A percentile compares a stretch with the other conserved stretches of the same genome.
Conservation (phyloP, 345 rosid genomes). For the Corchorus capsularis region DNA sequence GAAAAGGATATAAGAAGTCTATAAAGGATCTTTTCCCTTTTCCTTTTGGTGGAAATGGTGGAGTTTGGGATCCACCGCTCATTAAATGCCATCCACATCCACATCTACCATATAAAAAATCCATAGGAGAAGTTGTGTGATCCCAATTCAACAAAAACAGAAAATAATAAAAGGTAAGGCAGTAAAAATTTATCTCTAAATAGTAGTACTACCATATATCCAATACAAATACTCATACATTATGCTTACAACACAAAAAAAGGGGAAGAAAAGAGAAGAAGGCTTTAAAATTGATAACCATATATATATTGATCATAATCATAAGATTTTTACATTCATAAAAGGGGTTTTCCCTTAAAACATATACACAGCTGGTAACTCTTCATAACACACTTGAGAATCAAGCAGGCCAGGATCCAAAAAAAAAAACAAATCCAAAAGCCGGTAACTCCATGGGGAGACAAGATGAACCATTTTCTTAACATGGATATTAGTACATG, state of each 20-base stretch:
- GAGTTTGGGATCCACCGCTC: neutral
- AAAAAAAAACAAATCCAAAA: slow-evolving; percentile 41
- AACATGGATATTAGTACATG: slow-evolving; percentile 12
- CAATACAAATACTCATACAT: neutral
- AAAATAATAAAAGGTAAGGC: neutral
- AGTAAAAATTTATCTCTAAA: neutral
- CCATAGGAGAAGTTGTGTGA: neutral
- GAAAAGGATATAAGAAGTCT: neutral
- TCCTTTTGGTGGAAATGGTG: neutral
- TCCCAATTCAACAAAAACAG: neutral
- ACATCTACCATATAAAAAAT: neutral
- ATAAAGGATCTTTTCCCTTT: neutral
- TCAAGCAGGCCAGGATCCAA: slow-evolving; percentile 42
- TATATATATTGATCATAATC: neutral
- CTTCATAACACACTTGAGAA: slow-evolving; percentile 19
- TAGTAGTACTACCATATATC: neutral
- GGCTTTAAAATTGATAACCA: neutral
- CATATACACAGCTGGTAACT: slow-evolving; percentile 16
- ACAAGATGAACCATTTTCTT: slow-evolving; percentile 14
- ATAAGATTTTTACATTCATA: slow-evolving; percentile 17
- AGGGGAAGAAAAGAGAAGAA: neutral
- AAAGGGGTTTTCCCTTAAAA: neutral
- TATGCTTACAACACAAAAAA: neutral
- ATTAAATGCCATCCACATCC: neutral
- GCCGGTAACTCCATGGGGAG: slow-evolving; percentile 35